Percentiles rank a stretch among this genome's conserved stretches.
phyloP scores from a whole-genome alignment of 1,139 yeast genomes.

The Nakaseomyces bracarensis region DNA sequence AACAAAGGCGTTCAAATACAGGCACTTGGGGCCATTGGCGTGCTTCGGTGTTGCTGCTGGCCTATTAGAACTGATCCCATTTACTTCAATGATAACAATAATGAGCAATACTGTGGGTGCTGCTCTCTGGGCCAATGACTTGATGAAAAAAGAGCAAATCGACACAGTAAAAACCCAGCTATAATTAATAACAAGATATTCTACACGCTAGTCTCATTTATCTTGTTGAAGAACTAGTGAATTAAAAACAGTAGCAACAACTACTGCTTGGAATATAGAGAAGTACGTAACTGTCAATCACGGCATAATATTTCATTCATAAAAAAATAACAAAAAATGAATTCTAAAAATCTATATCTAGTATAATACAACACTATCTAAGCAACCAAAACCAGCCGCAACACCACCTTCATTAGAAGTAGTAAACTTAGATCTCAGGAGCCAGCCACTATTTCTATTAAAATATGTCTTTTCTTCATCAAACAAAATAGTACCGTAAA shows the following conservation, averaged over 20 bases:
- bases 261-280: no score
- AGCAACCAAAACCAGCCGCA: conserved; percentile 97
- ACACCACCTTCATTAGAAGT: conserved; percentile 95
- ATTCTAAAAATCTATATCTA: no score
- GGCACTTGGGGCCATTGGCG: conserved; percentile 23
- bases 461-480: conserved; percentile 49
- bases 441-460: conserved; percentile 73
- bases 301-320: no score
- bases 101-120: conserved; percentile 29
- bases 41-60: conserved; percentile 31
- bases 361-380: conserved; percentile 59
- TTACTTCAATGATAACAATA: conserved; percentile 26
- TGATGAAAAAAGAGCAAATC: conserved; percentile 10
- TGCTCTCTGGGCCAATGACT: conserved; percentile 20
- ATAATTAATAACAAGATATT: neutral
- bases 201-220: no score
- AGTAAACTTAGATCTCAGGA: conserved; percentile 80
- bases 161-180: neutral
- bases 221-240: no score
- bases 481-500: conserved; percentile 77
- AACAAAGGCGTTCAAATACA: conserved; percentile 16
- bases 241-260: no score
- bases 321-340: no score
- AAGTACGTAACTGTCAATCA: no score
- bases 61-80: conserved; percentile 28